Percentiles rank a stretch among this genome's conserved stretches.
phyloP scores from a whole-genome alignment of 1,284 basidiomycete species.

The Testicularia cyperi region DNA sequence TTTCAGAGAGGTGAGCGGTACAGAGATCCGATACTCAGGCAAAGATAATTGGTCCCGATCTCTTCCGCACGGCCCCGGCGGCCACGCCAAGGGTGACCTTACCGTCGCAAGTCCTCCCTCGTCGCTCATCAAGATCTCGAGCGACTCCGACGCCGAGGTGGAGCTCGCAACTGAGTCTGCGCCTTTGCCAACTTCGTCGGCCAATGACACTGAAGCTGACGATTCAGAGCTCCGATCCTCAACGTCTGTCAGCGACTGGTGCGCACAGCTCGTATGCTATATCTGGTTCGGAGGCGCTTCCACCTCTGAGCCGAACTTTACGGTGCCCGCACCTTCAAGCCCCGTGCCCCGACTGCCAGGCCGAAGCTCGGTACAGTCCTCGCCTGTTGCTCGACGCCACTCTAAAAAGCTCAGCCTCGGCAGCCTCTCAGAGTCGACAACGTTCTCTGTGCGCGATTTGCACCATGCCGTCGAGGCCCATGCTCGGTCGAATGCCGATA shows the following conservation, averaged over 20 bases:
- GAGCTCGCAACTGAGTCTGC: slow-evolving; percentile 12
- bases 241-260: slow-evolving; percentile 46
- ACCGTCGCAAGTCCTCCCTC: too few relatives aligned
- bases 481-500: slow-evolving; percentile 19
- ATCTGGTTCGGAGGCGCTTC: slow-evolving; percentile 52
- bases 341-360: slow-evolving; percentile 12
- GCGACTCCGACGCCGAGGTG: slow-evolving; percentile 23
- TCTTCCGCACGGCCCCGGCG: too few relatives aligned
- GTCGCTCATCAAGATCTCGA: slow-evolving; percentile 11
- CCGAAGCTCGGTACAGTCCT: slow-evolving; percentile 7
- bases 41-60: slow-evolving; percentile 33
- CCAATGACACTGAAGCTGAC: too few relatives aligned
- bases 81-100: too few relatives aligned
- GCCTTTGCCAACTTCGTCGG: too few relatives aligned
- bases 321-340: slow-evolving; percentile 9
- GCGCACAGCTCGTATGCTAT: slow-evolving; percentile 55
- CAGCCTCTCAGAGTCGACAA: slow-evolving; percentile 36
- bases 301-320: slow-evolving; percentile 14
- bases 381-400: slow-evolving; percentile 26
- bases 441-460: slow-evolving; percentile 28
- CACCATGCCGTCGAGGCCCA: slow-evolving; percentile 36
- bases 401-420: slow-evolving; percentile 37
- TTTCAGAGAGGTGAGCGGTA: slow-evolving; percentile 10
- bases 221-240: slow-evolving; percentile 31
- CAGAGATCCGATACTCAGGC: slow-evolving; percentile 13